Percentiles rank a stretch among this genome's conserved stretches.
Evolutionary conservation across 805 yeast genomes (phyloP).

Genomic region (Suhomyces xylopsoci): DNA sequence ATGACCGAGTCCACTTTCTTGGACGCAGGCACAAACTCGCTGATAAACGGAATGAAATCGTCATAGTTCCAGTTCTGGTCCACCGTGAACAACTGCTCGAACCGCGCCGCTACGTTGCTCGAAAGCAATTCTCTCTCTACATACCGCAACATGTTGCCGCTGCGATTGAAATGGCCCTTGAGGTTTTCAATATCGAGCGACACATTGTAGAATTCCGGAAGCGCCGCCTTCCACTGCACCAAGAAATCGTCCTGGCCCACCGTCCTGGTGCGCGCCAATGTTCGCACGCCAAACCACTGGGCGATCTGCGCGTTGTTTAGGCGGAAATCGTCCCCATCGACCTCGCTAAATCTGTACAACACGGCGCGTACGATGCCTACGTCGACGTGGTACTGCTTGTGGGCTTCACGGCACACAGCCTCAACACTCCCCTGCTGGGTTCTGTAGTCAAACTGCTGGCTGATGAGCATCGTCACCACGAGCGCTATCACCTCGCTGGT

Average conservation of each 20-base stretch:
- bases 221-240: constrained; percentile 57
- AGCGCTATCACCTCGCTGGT: constrained; percentile 26
- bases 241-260: constrained; percentile 50
- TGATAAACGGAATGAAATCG: constrained; percentile 36
- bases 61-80: constrained; percentile 37
- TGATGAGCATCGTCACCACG: constrained; percentile 25
- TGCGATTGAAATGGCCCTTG: constrained; percentile 53
- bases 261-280: constrained; percentile 29
- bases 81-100: constrained; percentile 24
- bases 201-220: constrained; percentile 63
- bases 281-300: constrained; percentile 61
- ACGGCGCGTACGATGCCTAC: constrained; percentile 47
- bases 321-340: constrained; percentile 21
- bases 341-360: constrained; percentile 43
- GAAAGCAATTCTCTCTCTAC: constrained; percentile 52
- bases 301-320: constrained; percentile 47
- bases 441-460: constrained; percentile 20
- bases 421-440: constrained; percentile 17
- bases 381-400: background rate
- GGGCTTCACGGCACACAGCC: constrained; percentile 11
- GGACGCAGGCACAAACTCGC: constrained; percentile 28
- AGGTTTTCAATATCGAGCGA: constrained; percentile 54
- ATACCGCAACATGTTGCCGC: constrained; percentile 49
- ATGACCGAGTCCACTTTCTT: constrained; percentile 37
- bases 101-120: constrained; percentile 7